Conservation (phyloP, 345 rosid genomes). For the Rhizophora mangle region DNA sequence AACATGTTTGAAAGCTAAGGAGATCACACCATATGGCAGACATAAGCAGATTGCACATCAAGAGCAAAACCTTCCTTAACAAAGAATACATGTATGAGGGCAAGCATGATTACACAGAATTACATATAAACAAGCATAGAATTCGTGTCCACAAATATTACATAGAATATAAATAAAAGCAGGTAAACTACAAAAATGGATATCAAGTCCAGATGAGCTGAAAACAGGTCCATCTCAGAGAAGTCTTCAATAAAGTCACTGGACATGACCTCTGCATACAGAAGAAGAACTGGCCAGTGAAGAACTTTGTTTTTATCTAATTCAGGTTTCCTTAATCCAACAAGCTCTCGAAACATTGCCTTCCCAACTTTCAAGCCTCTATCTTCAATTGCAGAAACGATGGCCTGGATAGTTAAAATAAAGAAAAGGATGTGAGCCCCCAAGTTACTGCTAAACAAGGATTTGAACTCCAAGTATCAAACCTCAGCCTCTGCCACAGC, state of each 20-base stretch:
- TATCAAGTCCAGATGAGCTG: slow-evolving; percentile 82
- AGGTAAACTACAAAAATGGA: slow-evolving; percentile 40
- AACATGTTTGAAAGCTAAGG: slow-evolving; percentile 79
- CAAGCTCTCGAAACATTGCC: slow-evolving; percentile 69
- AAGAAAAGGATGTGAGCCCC: slow-evolving; percentile 6
- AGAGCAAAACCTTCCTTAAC: not conserved
- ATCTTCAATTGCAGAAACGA: slow-evolving; percentile 60
- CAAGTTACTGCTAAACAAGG: slow-evolving; percentile 2
- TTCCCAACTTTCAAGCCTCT: slow-evolving; percentile 77
- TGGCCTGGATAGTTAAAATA: slow-evolving; percentile 38
- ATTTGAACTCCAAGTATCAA: slow-evolving; percentile 20
- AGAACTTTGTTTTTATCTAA: slow-evolving; percentile 68
- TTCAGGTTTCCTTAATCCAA: slow-evolving; percentile 67
- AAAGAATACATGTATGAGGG: too few relatives aligned
- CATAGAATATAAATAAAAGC: not conserved
- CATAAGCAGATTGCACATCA: not conserved
- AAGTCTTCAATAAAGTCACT: slow-evolving; percentile 90
- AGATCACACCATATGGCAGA: slow-evolving; percentile 19
- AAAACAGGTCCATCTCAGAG: slow-evolving; percentile 77
- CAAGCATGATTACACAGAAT: too few relatives aligned
- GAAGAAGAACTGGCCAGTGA: slow-evolving; percentile 88
- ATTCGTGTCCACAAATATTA: too few relatives aligned
- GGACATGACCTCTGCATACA: slow-evolving; percentile 88
- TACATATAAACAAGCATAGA: too few relatives aligned
- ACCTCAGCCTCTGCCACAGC: slow-evolving; percentile 73